These are phyloP conservation scores for Chamaecrista fasciculata DNA, from an alignment of 306 rosid species.

Conservation along the genomic window DNA sequence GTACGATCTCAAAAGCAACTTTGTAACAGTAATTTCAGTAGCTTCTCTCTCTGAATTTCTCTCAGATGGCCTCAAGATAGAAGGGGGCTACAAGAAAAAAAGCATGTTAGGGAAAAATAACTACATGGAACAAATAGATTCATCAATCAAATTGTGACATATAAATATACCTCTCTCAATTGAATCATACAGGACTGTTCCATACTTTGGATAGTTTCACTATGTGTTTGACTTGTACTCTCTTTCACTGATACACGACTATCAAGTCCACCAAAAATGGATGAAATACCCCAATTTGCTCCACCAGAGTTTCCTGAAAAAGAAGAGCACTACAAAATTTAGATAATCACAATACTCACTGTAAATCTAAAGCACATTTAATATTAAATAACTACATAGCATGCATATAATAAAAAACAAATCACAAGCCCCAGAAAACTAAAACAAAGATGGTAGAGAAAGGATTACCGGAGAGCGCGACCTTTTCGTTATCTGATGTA, in stretches of 20 bases:
- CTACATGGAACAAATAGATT: slow-evolving; percentile 21
- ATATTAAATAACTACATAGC: neutral
- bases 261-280: slow-evolving; percentile 74
- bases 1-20: slow-evolving; percentile 83
- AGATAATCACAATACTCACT: neutral
- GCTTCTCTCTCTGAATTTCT: slow-evolving; percentile 69
- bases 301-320: slow-evolving; percentile 56
- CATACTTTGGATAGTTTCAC: slow-evolving; percentile 53
- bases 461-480: slow-evolving; percentile 54
- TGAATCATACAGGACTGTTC: slow-evolving; percentile 74
- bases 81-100: slow-evolving; percentile 68
- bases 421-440: neutral
- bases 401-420: neutral
- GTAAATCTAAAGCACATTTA: slow-evolving; percentile 10
- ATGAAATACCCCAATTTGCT: slow-evolving; percentile 78
- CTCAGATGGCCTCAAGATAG: slow-evolving; percentile 76
- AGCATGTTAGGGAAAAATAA: slow-evolving; percentile 9
- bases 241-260: slow-evolving; percentile 59
- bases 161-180: slow-evolving; percentile 71
- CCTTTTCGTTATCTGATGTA: slow-evolving; percentile 61
- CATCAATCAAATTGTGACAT: neutral
- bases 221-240: slow-evolving; percentile 43
- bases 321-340: slow-evolving; percentile 17
- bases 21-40: slow-evolving; percentile 68
- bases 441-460: slow-evolving; percentile 1